These are phyloP conservation scores for Trypanosoma grayi DNA, from an alignment of 208 protist genomes.

Conservation along the genomic window DNA sequence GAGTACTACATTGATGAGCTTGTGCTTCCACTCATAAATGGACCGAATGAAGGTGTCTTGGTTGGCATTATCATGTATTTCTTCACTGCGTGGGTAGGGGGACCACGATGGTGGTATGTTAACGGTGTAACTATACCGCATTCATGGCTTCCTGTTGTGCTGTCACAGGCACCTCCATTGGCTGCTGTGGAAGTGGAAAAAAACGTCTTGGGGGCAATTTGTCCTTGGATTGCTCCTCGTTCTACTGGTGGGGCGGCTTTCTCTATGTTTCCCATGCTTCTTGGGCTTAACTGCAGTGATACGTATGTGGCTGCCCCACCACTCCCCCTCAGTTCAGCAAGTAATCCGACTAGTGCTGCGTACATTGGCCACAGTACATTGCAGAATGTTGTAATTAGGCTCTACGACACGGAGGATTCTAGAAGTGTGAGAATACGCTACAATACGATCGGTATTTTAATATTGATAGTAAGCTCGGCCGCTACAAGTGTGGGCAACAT, in stretches of 20 bases:
- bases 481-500: constrained; percentile 58
- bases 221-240: constrained; percentile 21
- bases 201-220: constrained; percentile 29
- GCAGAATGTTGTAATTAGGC: constrained; percentile 50
- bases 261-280: constrained; percentile 20
- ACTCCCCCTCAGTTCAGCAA: constrained; percentile 23
- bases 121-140: constrained; percentile 48
- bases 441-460: constrained; percentile 64
- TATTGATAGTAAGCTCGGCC: constrained; percentile 35
- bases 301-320: constrained; percentile 38
- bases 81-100: constrained; percentile 56
- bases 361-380: constrained; percentile 47
- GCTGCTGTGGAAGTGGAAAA: constrained; percentile 45
- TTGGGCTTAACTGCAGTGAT: constrained; percentile 53
- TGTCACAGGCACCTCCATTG: constrained; percentile 47
- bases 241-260: background rate
- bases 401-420: constrained; percentile 42
- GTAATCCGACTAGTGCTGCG: constrained; percentile 15
- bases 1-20: constrained; percentile 86
- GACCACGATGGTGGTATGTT: constrained; percentile 68
- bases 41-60: constrained; percentile 88
- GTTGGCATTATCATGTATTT: constrained; percentile 58
- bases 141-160: constrained; percentile 40
- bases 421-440: constrained; percentile 39
- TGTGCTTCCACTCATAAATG: constrained; percentile 88